Conservation (phyloP, 2,329 filamentous ascomycete genomes). For the Plenodomus biglobosus region DNA sequence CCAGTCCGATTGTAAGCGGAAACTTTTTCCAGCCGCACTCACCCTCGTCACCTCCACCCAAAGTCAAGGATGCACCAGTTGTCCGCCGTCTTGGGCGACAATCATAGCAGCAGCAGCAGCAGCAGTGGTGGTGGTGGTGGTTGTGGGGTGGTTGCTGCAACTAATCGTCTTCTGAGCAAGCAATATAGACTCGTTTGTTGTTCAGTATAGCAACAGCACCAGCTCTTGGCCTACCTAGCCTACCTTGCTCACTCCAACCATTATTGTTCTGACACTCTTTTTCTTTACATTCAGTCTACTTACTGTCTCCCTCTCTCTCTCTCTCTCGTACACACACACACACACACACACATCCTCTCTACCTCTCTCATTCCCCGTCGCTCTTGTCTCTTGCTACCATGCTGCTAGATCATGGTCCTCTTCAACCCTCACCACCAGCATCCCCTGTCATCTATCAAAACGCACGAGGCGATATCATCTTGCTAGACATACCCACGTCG, state of each 20-base stretch:
- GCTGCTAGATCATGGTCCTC: constrained; percentile 1
- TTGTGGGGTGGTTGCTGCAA: no score
- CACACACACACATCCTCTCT: no score
- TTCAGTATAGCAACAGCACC: not conserved
- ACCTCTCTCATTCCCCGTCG: not conserved
- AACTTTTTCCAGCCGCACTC: not conserved
- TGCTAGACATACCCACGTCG: constrained; percentile 71
- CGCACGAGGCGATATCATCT: constrained; percentile 51
- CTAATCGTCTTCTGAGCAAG: not conserved
- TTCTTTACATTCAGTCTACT: no score
- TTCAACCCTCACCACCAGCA: constrained; percentile 3
- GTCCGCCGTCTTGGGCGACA: no score
- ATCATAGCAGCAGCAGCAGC: not conserved
- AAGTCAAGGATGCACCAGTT: no score
- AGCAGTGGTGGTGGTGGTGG: no score
- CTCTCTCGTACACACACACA: no score
- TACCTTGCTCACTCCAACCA: no score
- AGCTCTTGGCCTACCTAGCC: not conserved
- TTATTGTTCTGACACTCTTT: not conserved
- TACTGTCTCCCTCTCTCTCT: not conserved
- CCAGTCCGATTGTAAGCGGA: not conserved
- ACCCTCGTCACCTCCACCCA: no score
- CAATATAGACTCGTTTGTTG: not conserved
- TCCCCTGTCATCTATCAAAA: constrained; percentile 57
- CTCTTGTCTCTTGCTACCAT: not conserved